Evolutionary conservation across 2,329 filamentous ascomycete genomes (phyloP).

Genomic region (Drechslerella dactyloides): DNA sequence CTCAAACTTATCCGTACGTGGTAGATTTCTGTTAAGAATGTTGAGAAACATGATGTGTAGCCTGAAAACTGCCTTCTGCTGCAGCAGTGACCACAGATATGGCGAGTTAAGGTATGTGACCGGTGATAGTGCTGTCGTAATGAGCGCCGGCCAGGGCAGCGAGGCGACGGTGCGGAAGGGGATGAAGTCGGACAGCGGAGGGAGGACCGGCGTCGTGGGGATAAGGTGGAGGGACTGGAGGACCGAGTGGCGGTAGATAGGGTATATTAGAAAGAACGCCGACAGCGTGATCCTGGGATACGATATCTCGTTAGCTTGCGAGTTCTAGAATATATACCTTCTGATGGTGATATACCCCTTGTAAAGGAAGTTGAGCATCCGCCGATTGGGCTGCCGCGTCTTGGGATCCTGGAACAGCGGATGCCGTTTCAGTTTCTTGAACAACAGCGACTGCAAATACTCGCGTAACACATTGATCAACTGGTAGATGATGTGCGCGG

Average conservation of each 20-base stretch:
- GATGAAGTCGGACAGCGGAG: conserved; percentile 51
- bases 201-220: conserved; percentile 53
- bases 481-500: conserved; percentile 54
- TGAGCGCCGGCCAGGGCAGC: conserved; percentile 39
- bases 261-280: conserved; percentile 54
- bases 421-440: conserved; percentile 52
- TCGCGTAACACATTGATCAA: conserved; percentile 53
- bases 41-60: conserved; percentile 46
- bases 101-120: conserved; percentile 48
- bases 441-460: conserved; percentile 52
- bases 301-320: conserved; percentile 6
- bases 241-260: conserved; percentile 55
- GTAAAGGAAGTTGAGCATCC: conserved; percentile 46
- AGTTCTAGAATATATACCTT: too few species aligned
- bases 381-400: conserved; percentile 52
- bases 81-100: conserved; percentile 45
- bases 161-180: conserved; percentile 52
- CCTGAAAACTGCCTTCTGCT: conserved; percentile 47
- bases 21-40: conserved; percentile 43
- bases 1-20: conserved; percentile 45
- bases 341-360: conserved; percentile 43
- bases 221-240: conserved; percentile 54
- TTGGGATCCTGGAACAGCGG: conserved; percentile 52
- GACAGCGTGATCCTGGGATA: conserved; percentile 54
- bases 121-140: conserved; percentile 47